Conservation (phyloP, 176 grass and related monocot species). For the Saccharum spontaneum region DNA sequence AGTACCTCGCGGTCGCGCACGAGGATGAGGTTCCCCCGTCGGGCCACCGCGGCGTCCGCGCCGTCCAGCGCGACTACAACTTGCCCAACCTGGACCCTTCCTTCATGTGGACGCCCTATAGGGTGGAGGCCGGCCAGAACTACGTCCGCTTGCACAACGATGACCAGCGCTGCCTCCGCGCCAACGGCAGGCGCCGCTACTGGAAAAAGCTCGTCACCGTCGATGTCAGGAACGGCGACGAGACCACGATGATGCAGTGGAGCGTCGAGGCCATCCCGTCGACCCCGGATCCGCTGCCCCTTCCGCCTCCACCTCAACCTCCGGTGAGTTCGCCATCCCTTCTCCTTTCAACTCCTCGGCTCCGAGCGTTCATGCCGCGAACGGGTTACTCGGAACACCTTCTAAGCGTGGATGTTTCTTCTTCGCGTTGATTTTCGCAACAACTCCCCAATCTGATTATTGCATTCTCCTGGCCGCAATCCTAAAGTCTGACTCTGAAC, state of each 20-base stretch:
- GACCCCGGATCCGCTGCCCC: not conserved
- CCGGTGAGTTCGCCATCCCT: not conserved
- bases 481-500: not conserved
- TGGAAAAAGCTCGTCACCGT: not conserved
- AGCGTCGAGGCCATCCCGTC: not conserved
- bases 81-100: rapidly evolving
- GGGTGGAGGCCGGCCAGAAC: not conserved
- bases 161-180: conserved; percentile 6
- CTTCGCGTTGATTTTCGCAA: not conserved
- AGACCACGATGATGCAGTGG: conserved; percentile 1
- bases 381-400: not conserved
- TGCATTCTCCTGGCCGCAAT: not conserved
- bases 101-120: not conserved
- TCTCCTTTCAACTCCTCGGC: not conserved
- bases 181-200: not conserved
- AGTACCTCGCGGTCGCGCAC: conserved; percentile 16
- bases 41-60: not conserved
- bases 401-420: not conserved
- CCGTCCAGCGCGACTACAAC: not conserved
- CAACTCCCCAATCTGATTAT: not conserved
- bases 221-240: not conserved
- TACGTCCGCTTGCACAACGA: not conserved
- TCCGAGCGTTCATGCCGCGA: not conserved
- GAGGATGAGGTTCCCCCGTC: not conserved
- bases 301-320: not conserved